A percentile compares a stretch with the other conserved stretches of the same genome.
Conservation (phyloP, 805 yeast species). For the Debaryomyces castellii region DNA sequence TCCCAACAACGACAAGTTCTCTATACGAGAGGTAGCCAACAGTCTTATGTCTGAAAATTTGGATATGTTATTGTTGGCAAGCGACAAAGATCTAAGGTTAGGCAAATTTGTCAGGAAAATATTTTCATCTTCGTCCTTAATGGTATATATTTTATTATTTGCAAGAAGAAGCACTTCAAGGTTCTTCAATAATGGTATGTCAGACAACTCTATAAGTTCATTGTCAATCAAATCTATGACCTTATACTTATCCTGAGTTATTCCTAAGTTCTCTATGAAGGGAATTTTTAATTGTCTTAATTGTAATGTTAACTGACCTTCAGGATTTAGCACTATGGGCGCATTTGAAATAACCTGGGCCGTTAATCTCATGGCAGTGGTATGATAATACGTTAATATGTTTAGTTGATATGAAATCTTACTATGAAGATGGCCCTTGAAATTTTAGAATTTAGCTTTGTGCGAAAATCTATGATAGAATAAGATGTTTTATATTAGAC, state of each 20-base stretch:
- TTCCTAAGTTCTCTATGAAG: conserved; percentile 35
- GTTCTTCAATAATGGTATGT: conserved; percentile 44
- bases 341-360: conserved; percentile 29
- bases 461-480: not conserved
- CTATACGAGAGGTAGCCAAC: conserved; percentile 33
- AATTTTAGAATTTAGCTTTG: not conserved
- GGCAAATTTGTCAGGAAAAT: conserved; percentile 37
- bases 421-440: too few relatives aligned
- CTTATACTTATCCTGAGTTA: conserved; percentile 35
- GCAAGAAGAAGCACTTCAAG: conserved; percentile 58
- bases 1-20: conserved; percentile 49
- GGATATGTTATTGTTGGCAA: conserved; percentile 51
- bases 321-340: conserved; percentile 32
- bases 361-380: conserved; percentile 33
- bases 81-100: conserved; percentile 49
- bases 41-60: conserved; percentile 44
- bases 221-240: conserved; percentile 77
- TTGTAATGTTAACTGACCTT: conserved; percentile 32
- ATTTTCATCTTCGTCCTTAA: conserved; percentile 29
- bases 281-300: conserved; percentile 33
- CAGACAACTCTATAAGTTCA: conserved; percentile 54
- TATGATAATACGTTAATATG: not conserved
- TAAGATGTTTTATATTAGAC: too few relatives aligned
- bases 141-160: conserved; percentile 53
- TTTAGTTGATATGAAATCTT: not conserved